Evolutionary conservation across 225 moss, liverwort and hornwort species (phyloP), one percentile per base, ranked within the genome.

Genomic region (Pseudisothecium myosuroides): DNA sequence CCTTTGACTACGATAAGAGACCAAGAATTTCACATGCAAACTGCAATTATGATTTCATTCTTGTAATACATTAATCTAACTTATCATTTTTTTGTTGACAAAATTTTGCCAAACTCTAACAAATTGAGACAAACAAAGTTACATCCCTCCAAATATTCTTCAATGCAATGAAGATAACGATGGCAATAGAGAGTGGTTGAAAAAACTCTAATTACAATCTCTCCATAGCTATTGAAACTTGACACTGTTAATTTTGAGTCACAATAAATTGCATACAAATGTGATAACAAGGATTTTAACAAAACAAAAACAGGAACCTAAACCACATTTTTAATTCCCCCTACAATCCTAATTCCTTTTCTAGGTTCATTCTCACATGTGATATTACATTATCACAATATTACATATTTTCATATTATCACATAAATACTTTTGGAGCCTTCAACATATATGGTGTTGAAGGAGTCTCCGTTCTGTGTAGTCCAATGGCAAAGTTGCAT

Each of bases 121-220:
- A 41, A 12, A 26, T 71, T 41, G 3, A 1, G 2, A 14, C 15
- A 76, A 34, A 50, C 5, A 34, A 3, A 75, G 11, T 76, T 76
- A 50, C 12, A 34, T 21, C 19, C 19, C 0, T 75, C 21, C 2
- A 34, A 50, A 49, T 50, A 50, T 50, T 34, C 8, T 34, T 49
- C 7, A 16, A 43, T 43, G 9, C 0, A 72, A 0, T 16, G 10
- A 27, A 0, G 27, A 3, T 28, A 27, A 43, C 3, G 1, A 26
- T 0, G 3, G 0, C 26, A 41, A 7, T 71, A 71, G 41, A 8
- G 1, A 71, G 14, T 4, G 5, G 8, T 41, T 39, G 5, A 41
- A 26, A 67, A 41, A 24, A 27, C 9, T 9, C 3, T 72, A 5
- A 43, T 72, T 27, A 72, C 9, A 41, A 43, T 16, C 0, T 43